Evolutionary conservation across 2,329 filamentous ascomycete genomes (phyloP).

Genomic region (Thelonectria blattea): DNA sequence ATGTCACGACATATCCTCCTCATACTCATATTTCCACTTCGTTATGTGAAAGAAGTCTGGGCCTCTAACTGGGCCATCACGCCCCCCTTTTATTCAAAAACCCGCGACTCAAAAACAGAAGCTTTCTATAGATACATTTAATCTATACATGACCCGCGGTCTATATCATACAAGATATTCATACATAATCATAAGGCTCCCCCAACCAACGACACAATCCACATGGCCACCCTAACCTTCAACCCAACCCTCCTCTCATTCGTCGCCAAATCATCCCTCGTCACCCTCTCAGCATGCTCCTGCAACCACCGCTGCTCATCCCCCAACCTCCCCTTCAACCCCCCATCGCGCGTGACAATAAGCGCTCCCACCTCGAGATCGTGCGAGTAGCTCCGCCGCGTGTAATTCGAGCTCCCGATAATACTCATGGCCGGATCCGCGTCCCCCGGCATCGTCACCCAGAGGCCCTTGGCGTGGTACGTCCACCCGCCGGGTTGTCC

Average conservation of each 20-base stretch:
- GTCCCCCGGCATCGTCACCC: conserved; percentile 77
- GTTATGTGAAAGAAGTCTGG: no score
- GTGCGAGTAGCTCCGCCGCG: conserved; percentile 87
- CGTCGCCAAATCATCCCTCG: conserved; percentile 78
- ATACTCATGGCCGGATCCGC: conserved; percentile 77
- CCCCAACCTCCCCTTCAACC: conserved; percentile 73
- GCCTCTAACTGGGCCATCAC: conserved; percentile 19
- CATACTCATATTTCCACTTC: not conserved
- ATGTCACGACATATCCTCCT: conserved; percentile 6
- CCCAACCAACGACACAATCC: conserved; percentile 85
- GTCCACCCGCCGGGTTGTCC: conserved; percentile 89
- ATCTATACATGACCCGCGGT: conserved; percentile 28
- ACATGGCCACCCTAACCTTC: conserved; percentile 89
- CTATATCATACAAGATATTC: conserved; percentile 12
- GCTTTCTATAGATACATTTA: conserved; percentile 16
- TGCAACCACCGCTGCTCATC: conserved; percentile 83
- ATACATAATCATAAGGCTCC: conserved; percentile 71
- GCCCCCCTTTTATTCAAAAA: not conserved
- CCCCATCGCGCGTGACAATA: conserved; percentile 79
- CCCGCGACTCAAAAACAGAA: not conserved
- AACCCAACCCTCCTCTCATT: conserved; percentile 84
- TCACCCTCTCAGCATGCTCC: conserved; percentile 72
- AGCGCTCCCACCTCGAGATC: conserved; percentile 90
- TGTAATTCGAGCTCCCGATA: conserved; percentile 94
- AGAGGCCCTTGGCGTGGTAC: conserved; percentile 96